Percentiles rank a stretch among this genome's conserved stretches.
Conservation (phyloP, 495 filamentous ascomycete genomes). For the Aspergillus bertholletiae region DNA sequence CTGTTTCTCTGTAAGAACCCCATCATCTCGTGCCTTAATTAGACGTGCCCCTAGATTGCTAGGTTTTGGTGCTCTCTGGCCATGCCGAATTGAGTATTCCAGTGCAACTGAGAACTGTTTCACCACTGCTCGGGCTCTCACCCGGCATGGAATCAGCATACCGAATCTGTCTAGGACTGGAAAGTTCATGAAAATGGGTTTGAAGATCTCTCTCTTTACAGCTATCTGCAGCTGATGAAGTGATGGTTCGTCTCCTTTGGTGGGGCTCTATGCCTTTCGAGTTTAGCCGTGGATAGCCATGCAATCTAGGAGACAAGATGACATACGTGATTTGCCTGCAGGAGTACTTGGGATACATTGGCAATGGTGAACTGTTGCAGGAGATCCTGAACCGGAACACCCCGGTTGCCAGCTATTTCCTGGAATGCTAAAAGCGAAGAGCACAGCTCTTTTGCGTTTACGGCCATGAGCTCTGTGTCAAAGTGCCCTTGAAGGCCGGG, state of each 20-base stretch:
- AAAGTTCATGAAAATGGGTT: slow-evolving; percentile 36
- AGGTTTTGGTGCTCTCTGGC: neutral
- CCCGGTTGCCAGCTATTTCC: neutral
- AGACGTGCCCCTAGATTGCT: slow-evolving; percentile 8
- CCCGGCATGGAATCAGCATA: neutral
- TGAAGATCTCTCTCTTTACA: slow-evolving; percentile 24
- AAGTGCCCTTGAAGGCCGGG: slow-evolving; percentile 13
- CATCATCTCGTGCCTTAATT: neutral
- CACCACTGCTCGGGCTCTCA: slow-evolving; percentile 4
- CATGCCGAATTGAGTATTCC: neutral
- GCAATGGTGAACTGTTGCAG: slow-evolving; percentile 9
- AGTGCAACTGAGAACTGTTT: slow-evolving; percentile 7
- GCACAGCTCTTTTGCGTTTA: neutral
- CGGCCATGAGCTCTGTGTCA: neutral
- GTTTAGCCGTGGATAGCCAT: neutral
- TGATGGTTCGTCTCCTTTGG: neutral
- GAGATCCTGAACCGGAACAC: neutral
- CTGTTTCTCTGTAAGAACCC: slow-evolving; percentile 16
- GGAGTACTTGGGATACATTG: neutral
- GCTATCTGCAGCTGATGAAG: neutral
- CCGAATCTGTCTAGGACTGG: slow-evolving; percentile 25
- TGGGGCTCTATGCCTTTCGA: neutral
- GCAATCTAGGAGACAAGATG: neutral
- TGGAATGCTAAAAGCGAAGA: neutral
- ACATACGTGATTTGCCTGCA: neutral